Evolutionary conservation across 192 early-diverging fungal species (phyloP).

Genomic region (Backusella australiensis): DNA sequence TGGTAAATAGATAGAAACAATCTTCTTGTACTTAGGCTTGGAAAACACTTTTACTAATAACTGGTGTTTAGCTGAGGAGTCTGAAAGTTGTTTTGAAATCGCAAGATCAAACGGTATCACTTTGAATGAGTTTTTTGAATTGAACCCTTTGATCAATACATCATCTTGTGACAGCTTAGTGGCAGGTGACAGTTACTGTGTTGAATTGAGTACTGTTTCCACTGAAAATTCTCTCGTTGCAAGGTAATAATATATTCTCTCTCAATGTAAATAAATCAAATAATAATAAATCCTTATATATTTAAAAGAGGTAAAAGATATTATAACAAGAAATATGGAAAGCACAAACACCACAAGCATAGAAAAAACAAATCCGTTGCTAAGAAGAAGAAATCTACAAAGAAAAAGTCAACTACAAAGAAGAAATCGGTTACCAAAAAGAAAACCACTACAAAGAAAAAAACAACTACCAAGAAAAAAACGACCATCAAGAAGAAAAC

Average conservation of each 20-base stretch:
- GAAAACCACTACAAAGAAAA: neutral
- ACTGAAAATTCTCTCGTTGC: neutral
- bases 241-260: neutral
- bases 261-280: neutral
- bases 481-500: neutral
- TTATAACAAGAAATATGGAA: neutral
- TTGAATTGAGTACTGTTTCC: neutral
- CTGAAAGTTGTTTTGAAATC: slow-evolving; percentile 12
- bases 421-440: neutral
- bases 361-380: neutral
- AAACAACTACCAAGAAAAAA: neutral
- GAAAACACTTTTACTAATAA: no score
- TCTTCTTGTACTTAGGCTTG: no score
- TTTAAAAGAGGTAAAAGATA: neutral
- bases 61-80: neutral
- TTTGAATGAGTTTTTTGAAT: slow-evolving; percentile 9
- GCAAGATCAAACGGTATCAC: slow-evolving; percentile 14
- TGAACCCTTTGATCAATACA: slow-evolving; percentile 1
- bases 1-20: neutral
- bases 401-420: neutral
- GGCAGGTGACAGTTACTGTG: neutral
- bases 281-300: neutral
- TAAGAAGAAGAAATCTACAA: no score
- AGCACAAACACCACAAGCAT: neutral
- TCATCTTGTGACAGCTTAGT: neutral